Percentiles rank a stretch among this genome's conserved stretches.
Conservation (phyloP, 2,329 filamentous ascomycete species). For the Ophiostoma piceae region DNA sequence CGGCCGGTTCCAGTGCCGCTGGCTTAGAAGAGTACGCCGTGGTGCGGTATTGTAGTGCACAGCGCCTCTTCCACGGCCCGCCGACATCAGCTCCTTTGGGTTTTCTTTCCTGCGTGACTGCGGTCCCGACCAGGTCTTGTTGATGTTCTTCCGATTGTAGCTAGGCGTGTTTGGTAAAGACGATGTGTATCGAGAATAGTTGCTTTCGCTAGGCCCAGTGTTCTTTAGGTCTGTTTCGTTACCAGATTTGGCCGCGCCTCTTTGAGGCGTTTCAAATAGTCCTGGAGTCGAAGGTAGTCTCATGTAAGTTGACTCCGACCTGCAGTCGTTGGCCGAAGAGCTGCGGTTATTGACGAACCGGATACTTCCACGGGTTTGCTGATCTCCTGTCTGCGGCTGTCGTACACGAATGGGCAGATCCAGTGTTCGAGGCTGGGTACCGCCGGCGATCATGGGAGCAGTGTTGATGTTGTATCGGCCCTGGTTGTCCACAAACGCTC, state of each 20-base stretch:
- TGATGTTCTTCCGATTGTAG: slow-evolving; percentile 14
- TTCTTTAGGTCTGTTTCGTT: not conserved
- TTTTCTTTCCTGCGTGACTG: slow-evolving; percentile 25
- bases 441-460: not conserved
- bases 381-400: slow-evolving; percentile 23
- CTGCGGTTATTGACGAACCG: slow-evolving; percentile 41
- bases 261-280: not conserved
- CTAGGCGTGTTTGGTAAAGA: slow-evolving; percentile 14
- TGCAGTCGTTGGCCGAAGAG: not conserved
- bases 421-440: not conserved
- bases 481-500: slow-evolving; percentile 54
- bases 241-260: not conserved
- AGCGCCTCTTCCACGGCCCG: not conserved
- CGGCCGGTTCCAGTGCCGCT: slow-evolving; percentile 18
- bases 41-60: slow-evolving; percentile 11
- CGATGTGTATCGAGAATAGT: slow-evolving; percentile 18
- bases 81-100: not conserved
- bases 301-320: not conserved
- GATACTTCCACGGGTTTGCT: slow-evolving; percentile 46
- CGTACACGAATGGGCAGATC: not conserved
- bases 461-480: slow-evolving; percentile 26
- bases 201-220: slow-evolving; percentile 21
- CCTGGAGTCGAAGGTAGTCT: not conserved
- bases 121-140: slow-evolving; percentile 22
- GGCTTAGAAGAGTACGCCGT: slow-evolving; percentile 15